Base-by-base conservation (phyloP, 2,329 filamentous ascomycete genomes). In the Colletotrichum chlorophyti region DNA sequence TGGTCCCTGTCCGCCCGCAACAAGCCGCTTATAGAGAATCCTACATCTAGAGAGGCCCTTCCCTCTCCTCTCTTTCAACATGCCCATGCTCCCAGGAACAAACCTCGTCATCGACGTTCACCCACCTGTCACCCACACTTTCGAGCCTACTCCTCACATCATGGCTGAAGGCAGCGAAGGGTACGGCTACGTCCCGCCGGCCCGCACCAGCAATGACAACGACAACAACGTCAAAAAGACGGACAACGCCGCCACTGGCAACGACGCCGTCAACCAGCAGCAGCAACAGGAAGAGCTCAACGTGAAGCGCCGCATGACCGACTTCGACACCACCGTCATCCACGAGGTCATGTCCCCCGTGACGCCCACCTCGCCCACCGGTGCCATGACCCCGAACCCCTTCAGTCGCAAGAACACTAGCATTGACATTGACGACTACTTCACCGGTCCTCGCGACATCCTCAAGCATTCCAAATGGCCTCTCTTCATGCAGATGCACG, bases 381-480 rank as follows among this genome's bases (percentile, higher is more conserved):
- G 68, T 0, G 70, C 71, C 29, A 60, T 67, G 43, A 64, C 72
- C 29, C 67, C 66, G 8, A 64, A 68, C 35, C 63, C 68, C 31
- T 74, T 72, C 58, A 69, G 66, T 32, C 69, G 69, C 35, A 72
- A 70, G 26, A 61, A 63, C 48, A 70, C 68, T 14, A 73, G 72
- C 12, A 69, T 80, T 60, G 80, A 84, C 29, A 63, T 87, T 43
- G 83, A 86, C 59, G 83, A 87, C 62, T 87, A 88, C 70, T 88
- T 88, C 67, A 82, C 70, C 45, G 86, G 85, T 11, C 90, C 90
- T 46, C 83, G 88, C 60, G 86, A 92, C 69, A 83, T 91, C 63
- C 80, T 85, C 57, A 84, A 84, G 66, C 89, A 93, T 72, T 91
- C 89, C 17, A 92, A 91, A 79, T 88, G 89, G 81, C 90, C 90